phyloP scores from a whole-genome alignment of 768 basidiomycete species.

The Pulveroboletus sp. region DNA sequence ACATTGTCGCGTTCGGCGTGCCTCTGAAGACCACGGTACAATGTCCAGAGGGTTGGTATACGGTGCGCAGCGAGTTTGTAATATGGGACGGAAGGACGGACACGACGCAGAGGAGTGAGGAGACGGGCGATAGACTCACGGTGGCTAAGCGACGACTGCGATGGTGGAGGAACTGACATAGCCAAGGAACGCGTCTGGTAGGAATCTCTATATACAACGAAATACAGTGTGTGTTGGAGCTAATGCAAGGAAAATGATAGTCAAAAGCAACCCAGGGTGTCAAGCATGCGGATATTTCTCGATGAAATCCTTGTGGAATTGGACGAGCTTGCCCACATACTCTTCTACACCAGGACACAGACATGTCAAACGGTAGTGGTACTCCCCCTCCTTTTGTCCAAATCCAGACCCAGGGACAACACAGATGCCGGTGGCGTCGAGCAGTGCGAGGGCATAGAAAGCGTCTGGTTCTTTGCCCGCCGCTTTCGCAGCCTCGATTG shows the following conservation, averaged over 20 bases:
- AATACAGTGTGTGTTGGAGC: not conserved
- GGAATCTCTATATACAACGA: not conserved
- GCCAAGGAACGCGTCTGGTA: no score
- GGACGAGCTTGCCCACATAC: conserved; percentile 81
- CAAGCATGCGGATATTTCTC: conserved; percentile 37
- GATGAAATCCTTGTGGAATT: conserved; percentile 63
- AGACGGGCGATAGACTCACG: conserved; percentile 50
- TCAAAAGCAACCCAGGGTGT: no score
- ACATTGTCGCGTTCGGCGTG: conserved; percentile 55
- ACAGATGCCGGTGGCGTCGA: conserved; percentile 91
- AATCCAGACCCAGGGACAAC: conserved; percentile 93
- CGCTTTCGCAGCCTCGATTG: conserved; percentile 65
- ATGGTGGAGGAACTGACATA: conserved; percentile 18
- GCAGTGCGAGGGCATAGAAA: conserved; percentile 78
- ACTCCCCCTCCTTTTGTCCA: conserved; percentile 86
- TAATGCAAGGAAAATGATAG: no score
- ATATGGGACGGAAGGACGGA: conserved; percentile 61
- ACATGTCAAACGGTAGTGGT: conserved; percentile 91
- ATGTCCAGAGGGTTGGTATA: conserved; percentile 68
- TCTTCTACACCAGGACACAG: conserved; percentile 93
- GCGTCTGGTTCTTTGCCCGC: conserved; percentile 81
- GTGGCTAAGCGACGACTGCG: conserved; percentile 39
- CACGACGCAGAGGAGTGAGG: conserved; percentile 54
- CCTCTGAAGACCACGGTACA: conserved; percentile 69
- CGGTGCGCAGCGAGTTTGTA: conserved; percentile 68